Evolutionary conservation across 345 rosid genomes (phyloP), one percentile per base, ranked within the genome.

Genomic region (Eucalyptus virginea): DNA sequence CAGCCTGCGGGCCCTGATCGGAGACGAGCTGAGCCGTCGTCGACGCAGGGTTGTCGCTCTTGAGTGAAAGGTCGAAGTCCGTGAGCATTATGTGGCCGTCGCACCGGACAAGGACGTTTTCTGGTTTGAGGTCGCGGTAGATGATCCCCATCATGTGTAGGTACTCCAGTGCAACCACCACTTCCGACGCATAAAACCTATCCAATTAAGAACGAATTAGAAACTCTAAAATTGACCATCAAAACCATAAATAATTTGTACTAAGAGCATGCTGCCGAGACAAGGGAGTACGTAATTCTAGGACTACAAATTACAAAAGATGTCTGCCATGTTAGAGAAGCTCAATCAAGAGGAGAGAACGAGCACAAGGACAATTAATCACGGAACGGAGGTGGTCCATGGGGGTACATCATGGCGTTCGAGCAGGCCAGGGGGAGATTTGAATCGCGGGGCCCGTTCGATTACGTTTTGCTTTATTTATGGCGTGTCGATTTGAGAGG

Each of bases 11-110:
- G 40, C 47, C 89, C 47, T 91, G 92, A 65, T 90, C 92, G 8
- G 91, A 92, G 40, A 94, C 72, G 8, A 95, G 83, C 81, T 94
- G 95, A 32, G 94, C 95, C 32, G 91, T 87, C 2, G 93, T 87
- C 9, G 95, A 91, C 11, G 92, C 49, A 4, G 93, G 90, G 19
- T 28, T 83, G 21, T 95, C 94, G 48, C 93, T 91, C 89, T 89
- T 95, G n/a, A 95, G 87, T 13, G 97, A 95, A 60, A 95, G 95
- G 88, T 95, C 97, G 77, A 94, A 95, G 67, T 95, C 97, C 9
- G 97, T 95, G 50, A 95, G 93, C 97, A 95, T 94, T 32, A 95
- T 92, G 92, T 95, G 97, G 89, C 96, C 97, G 90, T 95, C 96
- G 0, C 92, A 91, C 89, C 96, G 91, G n/a, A 95, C 92, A 7